A percentile compares a stretch with the other conserved stretches of the same genome.
Evolutionary conservation across 2,329 filamentous ascomycete species (phyloP).

Genomic region (Zymoseptoria passerinii): DNA sequence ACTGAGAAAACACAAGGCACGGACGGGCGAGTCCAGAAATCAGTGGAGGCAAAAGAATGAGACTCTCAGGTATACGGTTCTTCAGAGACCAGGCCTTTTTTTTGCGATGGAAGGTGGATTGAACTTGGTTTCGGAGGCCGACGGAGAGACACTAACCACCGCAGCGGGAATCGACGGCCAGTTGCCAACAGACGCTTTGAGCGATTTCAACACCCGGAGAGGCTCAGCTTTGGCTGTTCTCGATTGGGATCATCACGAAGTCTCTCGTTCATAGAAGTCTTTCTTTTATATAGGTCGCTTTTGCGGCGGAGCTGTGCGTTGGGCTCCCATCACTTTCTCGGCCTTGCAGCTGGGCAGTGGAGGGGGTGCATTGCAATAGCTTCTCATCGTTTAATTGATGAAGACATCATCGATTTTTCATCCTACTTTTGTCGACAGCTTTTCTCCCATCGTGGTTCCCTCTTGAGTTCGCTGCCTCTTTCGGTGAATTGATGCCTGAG

Average conservation of each 20-base stretch:
- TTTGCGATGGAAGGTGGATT: background rate
- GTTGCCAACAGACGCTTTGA: too few relatives aligned
- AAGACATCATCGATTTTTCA: too few relatives aligned
- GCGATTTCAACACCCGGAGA: background rate
- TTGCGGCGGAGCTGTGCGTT: background rate
- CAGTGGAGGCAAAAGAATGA: background rate
- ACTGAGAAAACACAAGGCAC: background rate
- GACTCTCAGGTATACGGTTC: background rate
- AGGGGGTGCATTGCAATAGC: background rate
- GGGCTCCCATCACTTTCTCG: background rate
- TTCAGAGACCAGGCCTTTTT: background rate
- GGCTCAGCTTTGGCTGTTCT: background rate
- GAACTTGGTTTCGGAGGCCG: background rate
- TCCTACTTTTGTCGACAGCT: too few relatives aligned
- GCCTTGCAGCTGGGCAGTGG: background rate
- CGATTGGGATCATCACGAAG: background rate
- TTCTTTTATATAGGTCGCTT: background rate
- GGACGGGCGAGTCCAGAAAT: background rate
- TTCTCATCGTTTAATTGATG: too few relatives aligned
- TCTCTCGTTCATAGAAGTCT: background rate
- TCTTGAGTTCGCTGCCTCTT: background rate
- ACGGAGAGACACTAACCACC: background rate
- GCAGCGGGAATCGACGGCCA: too few relatives aligned
- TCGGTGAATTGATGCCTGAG: background rate
- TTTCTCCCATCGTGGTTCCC: background rate